These are phyloP conservation scores for Colletotrichum sojae DNA, from an alignment of 2,329 filamentous ascomycete species.

Conservation along the genomic window DNA sequence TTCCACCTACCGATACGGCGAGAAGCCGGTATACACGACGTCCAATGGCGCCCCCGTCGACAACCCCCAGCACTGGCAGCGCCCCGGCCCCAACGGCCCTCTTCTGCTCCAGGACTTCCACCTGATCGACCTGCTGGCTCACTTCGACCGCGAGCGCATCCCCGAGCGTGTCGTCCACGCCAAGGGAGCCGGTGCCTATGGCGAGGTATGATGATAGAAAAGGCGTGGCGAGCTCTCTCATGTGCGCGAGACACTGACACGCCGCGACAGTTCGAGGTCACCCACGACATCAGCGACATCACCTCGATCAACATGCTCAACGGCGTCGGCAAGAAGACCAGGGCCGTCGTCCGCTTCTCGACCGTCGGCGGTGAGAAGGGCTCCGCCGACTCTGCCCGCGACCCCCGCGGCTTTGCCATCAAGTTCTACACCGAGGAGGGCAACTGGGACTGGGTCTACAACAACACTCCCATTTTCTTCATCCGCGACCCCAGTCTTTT, in stretches of 20 bases:
- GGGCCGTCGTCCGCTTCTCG: constrained; percentile 78
- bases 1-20: constrained; percentile 67
- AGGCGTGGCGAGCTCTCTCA: no score
- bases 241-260: constrained; percentile 1
- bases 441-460: constrained; percentile 81
- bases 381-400: constrained; percentile 79
- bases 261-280: constrained; percentile 59
- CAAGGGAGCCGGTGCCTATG: constrained; percentile 70
- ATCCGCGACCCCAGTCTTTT: constrained; percentile 82
- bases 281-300: constrained; percentile 65
- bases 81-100: constrained; percentile 69
- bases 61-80: constrained; percentile 63
- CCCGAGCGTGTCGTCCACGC: constrained; percentile 70
- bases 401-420: constrained; percentile 79
- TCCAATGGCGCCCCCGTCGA: constrained; percentile 72
- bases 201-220: constrained; percentile 48
- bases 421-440: constrained; percentile 82
- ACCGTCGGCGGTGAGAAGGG: constrained; percentile 83
- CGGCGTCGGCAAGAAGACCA: constrained; percentile 77
- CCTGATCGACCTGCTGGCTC: constrained; percentile 72
- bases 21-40: constrained; percentile 71
- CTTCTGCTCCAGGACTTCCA: constrained; percentile 76
- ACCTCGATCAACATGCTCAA: constrained; percentile 67
- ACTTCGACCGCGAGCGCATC: constrained; percentile 67
- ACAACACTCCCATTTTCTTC: constrained; percentile 86